A percentile compares a stretch with the other conserved stretches of the same genome.
Conservation (phyloP, 306 rosid genomes). For the peach (Prunus persica) region DNA sequence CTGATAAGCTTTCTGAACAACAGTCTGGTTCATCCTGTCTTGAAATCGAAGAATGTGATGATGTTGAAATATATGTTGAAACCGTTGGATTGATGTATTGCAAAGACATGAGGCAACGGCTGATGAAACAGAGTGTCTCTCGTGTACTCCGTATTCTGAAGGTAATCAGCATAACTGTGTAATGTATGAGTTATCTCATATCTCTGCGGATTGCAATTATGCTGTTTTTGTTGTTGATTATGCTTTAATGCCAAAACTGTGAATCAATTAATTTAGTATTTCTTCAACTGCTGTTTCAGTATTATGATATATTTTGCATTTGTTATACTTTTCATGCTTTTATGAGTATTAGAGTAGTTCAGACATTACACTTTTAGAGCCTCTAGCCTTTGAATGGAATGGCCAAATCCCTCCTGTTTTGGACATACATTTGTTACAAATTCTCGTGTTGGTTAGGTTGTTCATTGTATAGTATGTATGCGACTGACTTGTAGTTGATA, state of each 20-base stretch:
- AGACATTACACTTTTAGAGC: neutral
- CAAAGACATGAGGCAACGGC: slow-evolving; percentile 77
- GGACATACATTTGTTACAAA: neutral
- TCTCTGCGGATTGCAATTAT: slow-evolving; percentile 7
- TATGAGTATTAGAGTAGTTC: neutral
- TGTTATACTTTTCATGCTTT: neutral
- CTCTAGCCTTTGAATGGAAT: neutral
- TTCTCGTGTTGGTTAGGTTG: neutral
- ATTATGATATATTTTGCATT: neutral
- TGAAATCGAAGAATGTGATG: slow-evolving; percentile 78
- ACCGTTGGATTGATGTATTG: slow-evolving; percentile 93
- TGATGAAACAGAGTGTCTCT: slow-evolving; percentile 83
- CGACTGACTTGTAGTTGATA: neutral
- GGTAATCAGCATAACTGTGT: slow-evolving; percentile 41
- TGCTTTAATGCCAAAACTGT: neutral
- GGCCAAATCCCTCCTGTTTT: neutral
- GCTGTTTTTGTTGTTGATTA: neutral
- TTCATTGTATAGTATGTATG: neutral
- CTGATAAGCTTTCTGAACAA: slow-evolving; percentile 55
- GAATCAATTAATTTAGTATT: neutral
- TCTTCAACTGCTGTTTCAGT: neutral
- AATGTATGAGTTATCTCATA: slow-evolving; percentile 6
- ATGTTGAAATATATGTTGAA: slow-evolving; percentile 87
- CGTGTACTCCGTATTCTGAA: slow-evolving; percentile 77
- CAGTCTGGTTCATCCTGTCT: slow-evolving; percentile 46